These are phyloP conservation scores for Coemansia sp. DNA, from an alignment of 192 early-diverging fungal genomes.

Conservation along the genomic window DNA sequence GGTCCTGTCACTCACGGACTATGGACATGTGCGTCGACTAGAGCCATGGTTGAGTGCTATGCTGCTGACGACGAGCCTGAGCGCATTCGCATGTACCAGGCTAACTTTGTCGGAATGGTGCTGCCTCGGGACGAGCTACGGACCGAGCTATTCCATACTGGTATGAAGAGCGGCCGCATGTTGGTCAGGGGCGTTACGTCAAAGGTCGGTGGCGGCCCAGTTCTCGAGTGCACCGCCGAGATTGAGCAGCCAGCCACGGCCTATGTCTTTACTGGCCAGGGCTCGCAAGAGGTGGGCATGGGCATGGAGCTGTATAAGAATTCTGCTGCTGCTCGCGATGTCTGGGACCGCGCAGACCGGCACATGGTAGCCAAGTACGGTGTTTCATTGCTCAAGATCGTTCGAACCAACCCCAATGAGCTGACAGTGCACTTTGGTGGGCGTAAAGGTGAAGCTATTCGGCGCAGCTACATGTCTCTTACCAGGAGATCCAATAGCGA, in stretches of 20 bases:
- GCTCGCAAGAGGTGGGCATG: slow-evolving; percentile 94
- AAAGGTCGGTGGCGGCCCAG: slow-evolving; percentile 70
- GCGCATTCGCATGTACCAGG: too few species aligned
- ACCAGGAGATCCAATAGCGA: too few species aligned
- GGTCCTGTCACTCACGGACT: slow-evolving; percentile 93
- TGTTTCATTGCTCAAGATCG: slow-evolving; percentile 89
- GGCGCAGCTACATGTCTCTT: too few species aligned
- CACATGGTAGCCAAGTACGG: slow-evolving; percentile 87
- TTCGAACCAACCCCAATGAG: slow-evolving; percentile 77
- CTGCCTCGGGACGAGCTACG: slow-evolving; percentile 82
- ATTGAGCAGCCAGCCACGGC: slow-evolving; percentile 89
- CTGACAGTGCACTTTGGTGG: slow-evolving; percentile 79
- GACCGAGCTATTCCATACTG: slow-evolving; percentile 85
- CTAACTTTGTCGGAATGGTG: slow-evolving; percentile 88
- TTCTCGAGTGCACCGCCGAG: slow-evolving; percentile 82
- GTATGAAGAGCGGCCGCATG: slow-evolving; percentile 92
- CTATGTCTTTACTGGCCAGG: slow-evolving; percentile 97
- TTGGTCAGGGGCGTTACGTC: slow-evolving; percentile 85
- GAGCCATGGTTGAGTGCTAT: slow-evolving; percentile 87
- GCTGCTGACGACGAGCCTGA: too few species aligned
- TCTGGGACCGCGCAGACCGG: slow-evolving; percentile 92
- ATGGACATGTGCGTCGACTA: slow-evolving; percentile 91
- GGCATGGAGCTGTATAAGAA: slow-evolving; percentile 92
- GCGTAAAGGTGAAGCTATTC: slow-evolving; percentile 79
- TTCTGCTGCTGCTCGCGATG: slow-evolving; percentile 76